phyloP scores from a whole-genome alignment of 164 flowering plant species.

The Umbilicus rupestris region DNA sequence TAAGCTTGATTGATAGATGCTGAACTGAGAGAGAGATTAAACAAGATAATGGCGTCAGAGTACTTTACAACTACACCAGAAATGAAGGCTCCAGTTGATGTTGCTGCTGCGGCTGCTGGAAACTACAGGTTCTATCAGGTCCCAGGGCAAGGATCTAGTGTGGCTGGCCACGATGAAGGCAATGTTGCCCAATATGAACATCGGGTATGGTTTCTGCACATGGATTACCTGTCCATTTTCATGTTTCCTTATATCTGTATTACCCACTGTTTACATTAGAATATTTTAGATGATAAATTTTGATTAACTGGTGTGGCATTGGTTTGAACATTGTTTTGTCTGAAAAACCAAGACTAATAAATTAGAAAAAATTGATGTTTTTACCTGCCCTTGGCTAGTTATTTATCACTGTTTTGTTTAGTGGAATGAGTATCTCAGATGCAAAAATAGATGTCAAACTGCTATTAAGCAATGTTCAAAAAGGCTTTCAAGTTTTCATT shows the following conservation, averaged over 20 bases:
- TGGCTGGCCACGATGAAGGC: constrained; percentile 33
- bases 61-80: constrained; percentile 77
- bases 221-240: background rate
- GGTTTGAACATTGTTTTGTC: background rate
- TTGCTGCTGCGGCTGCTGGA: constrained; percentile 64
- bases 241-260: background rate
- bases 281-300: too few species aligned
- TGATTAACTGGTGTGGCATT: background rate
- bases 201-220: constrained; percentile 26
- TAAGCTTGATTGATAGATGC: constrained; percentile 44
- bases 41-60: constrained; percentile 75
- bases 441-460: too few species aligned
- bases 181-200: constrained; percentile 30
- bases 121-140: constrained; percentile 53
- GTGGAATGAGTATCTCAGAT: background rate
- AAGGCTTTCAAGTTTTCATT: too few species aligned
- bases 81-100: constrained; percentile 68
- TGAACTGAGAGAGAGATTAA: constrained; percentile 58
- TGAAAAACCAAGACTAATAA: background rate
- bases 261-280: too few species aligned
- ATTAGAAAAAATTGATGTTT: background rate
- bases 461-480: too few species aligned
- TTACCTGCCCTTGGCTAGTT: background rate
- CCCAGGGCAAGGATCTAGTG: constrained; percentile 20
- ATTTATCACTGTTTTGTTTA: background rate